These are phyloP conservation scores for Diplocarpon mali DNA, from an alignment of 2,329 filamentous ascomycete genomes.

Conservation along the genomic window DNA sequence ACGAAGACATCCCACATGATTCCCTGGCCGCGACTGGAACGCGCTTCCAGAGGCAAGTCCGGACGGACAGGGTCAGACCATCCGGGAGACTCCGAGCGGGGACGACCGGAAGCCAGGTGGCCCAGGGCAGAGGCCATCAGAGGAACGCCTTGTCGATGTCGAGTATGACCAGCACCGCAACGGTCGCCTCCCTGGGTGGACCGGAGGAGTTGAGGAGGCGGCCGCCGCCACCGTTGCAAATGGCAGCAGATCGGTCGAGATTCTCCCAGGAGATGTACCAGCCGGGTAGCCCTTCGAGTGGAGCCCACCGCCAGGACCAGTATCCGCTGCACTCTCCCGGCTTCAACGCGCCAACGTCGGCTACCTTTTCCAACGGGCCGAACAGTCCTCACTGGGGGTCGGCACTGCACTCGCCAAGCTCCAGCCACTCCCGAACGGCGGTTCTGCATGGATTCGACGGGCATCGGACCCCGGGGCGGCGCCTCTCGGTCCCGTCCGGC, in stretches of 20 bases:
- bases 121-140: conserved; percentile 67
- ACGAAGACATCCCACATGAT: conserved; percentile 90
- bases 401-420: conserved; percentile 59
- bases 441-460: conserved; percentile 52
- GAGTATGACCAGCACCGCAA: conserved; percentile 79
- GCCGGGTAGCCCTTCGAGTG: conserved; percentile 43
- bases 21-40: conserved; percentile 89
- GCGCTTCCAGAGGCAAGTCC: conserved; percentile 82
- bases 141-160: conserved; percentile 75
- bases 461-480: conserved; percentile 55
- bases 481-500: conserved; percentile 72
- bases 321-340: conserved; percentile 60
- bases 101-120: conserved; percentile 62
- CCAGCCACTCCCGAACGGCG: conserved; percentile 56
- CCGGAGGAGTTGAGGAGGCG: conserved; percentile 57
- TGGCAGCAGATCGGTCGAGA: conserved; percentile 62
- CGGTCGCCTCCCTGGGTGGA: conserved; percentile 39
- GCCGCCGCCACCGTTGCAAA: conserved; percentile 71
- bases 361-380: conserved; percentile 66
- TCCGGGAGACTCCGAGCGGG: conserved; percentile 65
- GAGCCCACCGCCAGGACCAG: conserved; percentile 35
- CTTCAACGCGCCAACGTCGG: conserved; percentile 73
- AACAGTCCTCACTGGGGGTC: conserved; percentile 68
- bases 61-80: conserved; percentile 73
- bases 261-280: conserved; percentile 57